A percentile compares a stretch with the other conserved stretches of the same genome.
Evolutionary conservation across 768 basidiomycete genomes (phyloP).

Genomic region (Amyloporia xantha): DNA sequence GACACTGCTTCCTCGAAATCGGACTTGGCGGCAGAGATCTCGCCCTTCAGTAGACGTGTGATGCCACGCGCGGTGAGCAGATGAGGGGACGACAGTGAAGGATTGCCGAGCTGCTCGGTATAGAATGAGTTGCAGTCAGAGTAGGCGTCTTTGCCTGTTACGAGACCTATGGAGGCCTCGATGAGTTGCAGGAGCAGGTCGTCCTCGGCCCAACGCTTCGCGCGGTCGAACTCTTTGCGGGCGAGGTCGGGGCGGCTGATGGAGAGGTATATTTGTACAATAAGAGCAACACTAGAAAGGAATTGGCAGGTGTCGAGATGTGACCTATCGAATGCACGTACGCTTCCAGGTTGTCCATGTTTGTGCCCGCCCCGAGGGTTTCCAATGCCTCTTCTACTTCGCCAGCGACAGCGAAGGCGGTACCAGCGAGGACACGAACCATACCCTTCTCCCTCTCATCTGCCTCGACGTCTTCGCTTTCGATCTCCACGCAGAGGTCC

Average conservation of each 20-base stretch:
- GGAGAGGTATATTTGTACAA: slow-evolving; percentile 86
- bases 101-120: slow-evolving; percentile 78
- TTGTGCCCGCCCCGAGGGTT: slow-evolving; percentile 62
- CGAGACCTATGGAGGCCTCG: slow-evolving; percentile 75
- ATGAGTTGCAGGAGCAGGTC: slow-evolving; percentile 85
- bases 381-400: slow-evolving; percentile 92
- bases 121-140: slow-evolving; percentile 54
- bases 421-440: slow-evolving; percentile 79
- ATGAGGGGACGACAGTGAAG: slow-evolving; percentile 66
- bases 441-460: slow-evolving; percentile 63
- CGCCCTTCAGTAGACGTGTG: slow-evolving; percentile 67
- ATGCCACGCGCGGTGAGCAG: slow-evolving; percentile 76
- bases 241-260: slow-evolving; percentile 85
- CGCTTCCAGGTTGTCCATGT: slow-evolving; percentile 82
- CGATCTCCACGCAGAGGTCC: slow-evolving; percentile 82
- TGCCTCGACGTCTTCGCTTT: slow-evolving; percentile 67
- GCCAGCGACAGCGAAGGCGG: slow-evolving; percentile 75
- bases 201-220: slow-evolving; percentile 84
- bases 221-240: slow-evolving; percentile 75
- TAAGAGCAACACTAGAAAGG: slow-evolving; percentile 64
- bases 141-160: slow-evolving; percentile 68
- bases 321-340: too few species aligned
- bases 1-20: slow-evolving; percentile 71
- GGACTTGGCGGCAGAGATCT: slow-evolving; percentile 68
- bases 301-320: too few species aligned